Conservation (phyloP, 2,329 filamentous ascomycete genomes). For the Aschersonia sp. region DNA sequence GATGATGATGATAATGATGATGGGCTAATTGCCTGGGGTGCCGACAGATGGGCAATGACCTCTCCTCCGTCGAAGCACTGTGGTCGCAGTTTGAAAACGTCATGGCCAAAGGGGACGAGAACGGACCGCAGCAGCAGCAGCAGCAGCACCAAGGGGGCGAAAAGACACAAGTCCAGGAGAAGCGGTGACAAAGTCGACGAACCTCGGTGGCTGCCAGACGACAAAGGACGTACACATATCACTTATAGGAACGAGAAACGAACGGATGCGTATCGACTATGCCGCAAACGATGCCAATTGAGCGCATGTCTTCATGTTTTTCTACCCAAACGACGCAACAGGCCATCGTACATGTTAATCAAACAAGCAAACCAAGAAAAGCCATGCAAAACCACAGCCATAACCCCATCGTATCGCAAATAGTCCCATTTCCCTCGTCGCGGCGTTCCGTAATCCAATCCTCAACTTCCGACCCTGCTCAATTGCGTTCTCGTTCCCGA, state of each 20-base stretch:
- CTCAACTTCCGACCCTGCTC: too few species aligned
- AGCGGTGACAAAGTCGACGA: not conserved
- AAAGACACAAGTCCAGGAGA: slow-evolving; percentile 7
- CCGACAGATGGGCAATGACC: slow-evolving; percentile 75
- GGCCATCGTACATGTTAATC: slow-evolving; percentile 1
- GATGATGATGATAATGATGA: not conserved
- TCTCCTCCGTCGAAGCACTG: slow-evolving; percentile 87
- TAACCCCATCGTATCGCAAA: not conserved
- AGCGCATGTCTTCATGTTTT: not conserved
- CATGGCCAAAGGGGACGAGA: slow-evolving; percentile 56
- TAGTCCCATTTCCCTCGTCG: not conserved
- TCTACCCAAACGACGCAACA: slow-evolving; percentile 8
- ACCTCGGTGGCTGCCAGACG: too few species aligned
- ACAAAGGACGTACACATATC: too few species aligned
- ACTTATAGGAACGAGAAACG: too few species aligned
- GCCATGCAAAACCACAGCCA: not conserved
- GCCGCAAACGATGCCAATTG: too few species aligned
- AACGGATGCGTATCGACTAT: too few species aligned
- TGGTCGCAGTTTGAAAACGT: slow-evolving; percentile 97
- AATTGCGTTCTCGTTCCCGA: too few species aligned
- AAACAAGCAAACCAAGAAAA: not conserved
- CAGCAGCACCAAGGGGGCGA: slow-evolving; percentile 12
- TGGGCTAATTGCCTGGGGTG: not conserved
- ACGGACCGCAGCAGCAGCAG: slow-evolving; percentile 3
- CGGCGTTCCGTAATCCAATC: too few species aligned